phyloP scores from a whole-genome alignment of 371 early-diverging fungal species.

The Mucor indicus region DNA sequence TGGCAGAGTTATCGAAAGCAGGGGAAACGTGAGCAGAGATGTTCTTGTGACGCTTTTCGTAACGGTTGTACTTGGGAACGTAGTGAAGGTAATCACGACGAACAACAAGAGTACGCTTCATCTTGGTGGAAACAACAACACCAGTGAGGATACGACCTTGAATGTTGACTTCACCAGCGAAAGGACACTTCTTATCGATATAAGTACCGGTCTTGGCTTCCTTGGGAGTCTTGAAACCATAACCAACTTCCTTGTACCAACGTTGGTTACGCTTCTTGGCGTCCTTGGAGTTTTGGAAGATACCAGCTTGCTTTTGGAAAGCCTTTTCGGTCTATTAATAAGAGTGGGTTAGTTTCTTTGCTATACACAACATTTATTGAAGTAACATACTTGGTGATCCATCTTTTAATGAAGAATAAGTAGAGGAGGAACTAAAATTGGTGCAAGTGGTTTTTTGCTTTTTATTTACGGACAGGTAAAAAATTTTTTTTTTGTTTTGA shows the following conservation, averaged over 20 bases:
- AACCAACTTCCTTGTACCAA: conserved; percentile 98
- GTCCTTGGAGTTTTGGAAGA: conserved; percentile 94
- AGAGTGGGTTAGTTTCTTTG: no score
- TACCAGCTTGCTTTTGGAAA: conserved; percentile 96
- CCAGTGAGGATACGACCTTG: conserved; percentile 99
- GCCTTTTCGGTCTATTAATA: conserved; percentile 80
- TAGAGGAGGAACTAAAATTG: conserved; percentile 16
- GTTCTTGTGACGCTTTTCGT: conserved; percentile 99
- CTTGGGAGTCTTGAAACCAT: conserved; percentile 99
- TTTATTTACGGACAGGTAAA: no score
- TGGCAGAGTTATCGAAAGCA: conserved; percentile 91
- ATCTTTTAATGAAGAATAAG: conserved; percentile 17
- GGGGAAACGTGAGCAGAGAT: conserved; percentile 98
- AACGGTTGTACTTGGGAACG: conserved; percentile 99
- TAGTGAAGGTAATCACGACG: conserved; percentile 99
- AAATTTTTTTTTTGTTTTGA: no score
- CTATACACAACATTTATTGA: no score
- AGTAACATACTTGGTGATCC: conserved; percentile 30
- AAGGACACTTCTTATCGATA: conserved; percentile 99
- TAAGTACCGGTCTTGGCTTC: conserved; percentile 97
- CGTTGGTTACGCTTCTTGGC: conserved; percentile 74
- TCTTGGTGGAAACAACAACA: conserved; percentile 96
- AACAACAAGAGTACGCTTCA: conserved; percentile 98
- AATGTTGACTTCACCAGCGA: conserved; percentile 98
- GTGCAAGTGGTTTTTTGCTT: no score